These are phyloP conservation scores for Aspergillus sp. DNA, from an alignment of 2,329 filamentous ascomycete genomes.

Conservation along the genomic window DNA sequence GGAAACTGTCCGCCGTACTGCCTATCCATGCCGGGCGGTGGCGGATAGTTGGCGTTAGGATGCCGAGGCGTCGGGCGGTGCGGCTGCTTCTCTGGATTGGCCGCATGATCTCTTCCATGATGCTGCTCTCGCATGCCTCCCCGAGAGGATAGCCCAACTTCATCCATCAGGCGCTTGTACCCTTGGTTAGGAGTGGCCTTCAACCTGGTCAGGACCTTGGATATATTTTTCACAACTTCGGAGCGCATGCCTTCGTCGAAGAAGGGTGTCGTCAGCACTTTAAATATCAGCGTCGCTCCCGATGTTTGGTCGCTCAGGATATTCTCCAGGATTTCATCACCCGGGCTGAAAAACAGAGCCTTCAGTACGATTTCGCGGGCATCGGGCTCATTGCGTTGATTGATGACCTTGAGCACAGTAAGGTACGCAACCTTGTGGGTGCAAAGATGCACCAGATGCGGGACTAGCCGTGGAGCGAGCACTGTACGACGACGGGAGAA, in stretches of 20 bases:
- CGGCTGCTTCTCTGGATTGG: conserved; percentile 33
- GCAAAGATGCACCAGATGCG: conserved; percentile 87
- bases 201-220: conserved; percentile 75
- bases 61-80: conserved; percentile 36
- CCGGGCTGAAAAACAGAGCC: conserved; percentile 82
- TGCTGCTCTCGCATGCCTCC: conserved; percentile 31
- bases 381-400: conserved; percentile 89
- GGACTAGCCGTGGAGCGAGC: conserved; percentile 80
- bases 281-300: conserved; percentile 94
- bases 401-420: conserved; percentile 95
- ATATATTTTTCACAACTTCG: conserved; percentile 86
- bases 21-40: conserved; percentile 31
- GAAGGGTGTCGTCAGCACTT: conserved; percentile 94
- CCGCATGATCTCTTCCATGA: conserved; percentile 28
- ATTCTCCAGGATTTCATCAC: conserved; percentile 77
- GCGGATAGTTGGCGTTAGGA: conserved; percentile 25
- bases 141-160: conserved; percentile 71
- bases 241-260: conserved; percentile 83
- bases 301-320: conserved; percentile 87
- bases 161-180: conserved; percentile 98
- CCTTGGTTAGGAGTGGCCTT: conserved; percentile 92
- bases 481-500: conserved; percentile 88
- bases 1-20: conserved; percentile 35
- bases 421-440: conserved; percentile 98
- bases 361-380: conserved; percentile 82